Evolutionary conservation across 2,329 filamentous ascomycete genomes (phyloP).

Genomic region (Emmonsiellopsis sp.): DNA sequence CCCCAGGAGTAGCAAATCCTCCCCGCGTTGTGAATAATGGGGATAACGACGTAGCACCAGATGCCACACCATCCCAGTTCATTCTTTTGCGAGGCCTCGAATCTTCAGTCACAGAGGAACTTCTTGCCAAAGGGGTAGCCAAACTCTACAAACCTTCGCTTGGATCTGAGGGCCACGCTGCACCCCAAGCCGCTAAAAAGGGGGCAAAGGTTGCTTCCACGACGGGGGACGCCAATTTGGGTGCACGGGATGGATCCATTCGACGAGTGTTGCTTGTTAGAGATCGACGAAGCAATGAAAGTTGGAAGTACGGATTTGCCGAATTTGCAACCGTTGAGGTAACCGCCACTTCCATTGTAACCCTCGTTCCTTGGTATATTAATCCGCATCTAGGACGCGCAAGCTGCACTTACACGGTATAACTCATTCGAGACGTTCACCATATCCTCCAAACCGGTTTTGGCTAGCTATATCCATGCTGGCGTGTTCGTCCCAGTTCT

Average conservation of each 20-base stretch:
- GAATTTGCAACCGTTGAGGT: constrained; percentile 66
- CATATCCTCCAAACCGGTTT: constrained; percentile 62
- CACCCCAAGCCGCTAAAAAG: constrained; percentile 33
- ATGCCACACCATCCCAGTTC: constrained; percentile 61
- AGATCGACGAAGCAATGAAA: constrained; percentile 60
- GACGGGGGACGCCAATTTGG: constrained; percentile 51
- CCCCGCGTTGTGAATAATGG: constrained; percentile 41
- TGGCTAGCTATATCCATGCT: constrained; percentile 68
- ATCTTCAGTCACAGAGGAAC: constrained; percentile 59
- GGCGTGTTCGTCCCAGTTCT: constrained; percentile 73
- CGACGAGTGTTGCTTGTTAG: constrained; percentile 68
- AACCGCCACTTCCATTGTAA: constrained; percentile 7
- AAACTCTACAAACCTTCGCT: constrained; percentile 56
- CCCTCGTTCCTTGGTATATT: background rate
- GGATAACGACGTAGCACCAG: constrained; percentile 45
- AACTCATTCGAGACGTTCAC: constrained; percentile 65
- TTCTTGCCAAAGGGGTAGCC: constrained; percentile 62
- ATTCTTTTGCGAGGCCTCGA: constrained; percentile 65
- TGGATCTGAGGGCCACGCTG: constrained; percentile 26
- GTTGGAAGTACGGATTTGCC: constrained; percentile 73
- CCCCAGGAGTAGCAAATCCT: constrained; percentile 26
- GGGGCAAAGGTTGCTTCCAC: constrained; percentile 45
- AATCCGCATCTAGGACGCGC: constrained; percentile 47
- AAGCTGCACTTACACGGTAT: constrained; percentile 63
- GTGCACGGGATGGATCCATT: constrained; percentile 64